These are phyloP conservation scores for Climacium dendroides DNA, from an alignment of 225 moss, liverwort and hornwort genomes.

Conservation along the genomic window DNA sequence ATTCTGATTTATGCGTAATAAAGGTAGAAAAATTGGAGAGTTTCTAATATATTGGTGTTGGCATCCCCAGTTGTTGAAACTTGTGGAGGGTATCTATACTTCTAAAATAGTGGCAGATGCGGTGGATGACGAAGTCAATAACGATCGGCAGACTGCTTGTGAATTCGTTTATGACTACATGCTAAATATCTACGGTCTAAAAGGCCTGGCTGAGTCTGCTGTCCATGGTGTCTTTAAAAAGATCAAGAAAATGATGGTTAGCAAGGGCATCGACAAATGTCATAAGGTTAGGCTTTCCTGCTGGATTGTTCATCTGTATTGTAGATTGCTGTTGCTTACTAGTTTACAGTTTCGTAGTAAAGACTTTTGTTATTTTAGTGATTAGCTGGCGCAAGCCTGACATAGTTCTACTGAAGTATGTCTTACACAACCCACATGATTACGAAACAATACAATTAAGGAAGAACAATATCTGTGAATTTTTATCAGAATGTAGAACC, in stretches of 20 bases:
- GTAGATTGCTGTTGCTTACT: background rate
- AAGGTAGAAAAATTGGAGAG: background rate
- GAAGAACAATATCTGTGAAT: background rate
- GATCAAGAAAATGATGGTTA: conserved; percentile 48
- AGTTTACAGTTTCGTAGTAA: background rate
- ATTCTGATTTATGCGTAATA: background rate
- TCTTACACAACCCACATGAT: background rate
- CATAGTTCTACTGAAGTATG: background rate
- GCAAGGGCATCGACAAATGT: conserved; percentile 75
- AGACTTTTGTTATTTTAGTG: background rate
- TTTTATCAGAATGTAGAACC: background rate
- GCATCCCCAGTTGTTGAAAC: conserved; percentile 63
- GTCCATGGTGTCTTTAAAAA: conserved; percentile 94
- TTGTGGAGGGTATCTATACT: conserved; percentile 64
- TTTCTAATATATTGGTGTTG: background rate
- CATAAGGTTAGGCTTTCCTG: conserved; percentile 47
- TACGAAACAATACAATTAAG: background rate
- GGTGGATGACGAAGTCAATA: conserved; percentile 71
- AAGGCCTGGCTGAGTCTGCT: conserved; percentile 87
- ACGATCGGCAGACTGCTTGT: conserved; percentile 79
- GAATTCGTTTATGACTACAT: conserved; percentile 97
- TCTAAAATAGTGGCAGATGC: conserved; percentile 80
- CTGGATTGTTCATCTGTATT: background rate
- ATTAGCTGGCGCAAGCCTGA: background rate
- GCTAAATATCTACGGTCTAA: conserved; percentile 88